Base-by-base conservation (phyloP, 1,284 basidiomycete species). In the Chalciporus piperatoides region DNA sequence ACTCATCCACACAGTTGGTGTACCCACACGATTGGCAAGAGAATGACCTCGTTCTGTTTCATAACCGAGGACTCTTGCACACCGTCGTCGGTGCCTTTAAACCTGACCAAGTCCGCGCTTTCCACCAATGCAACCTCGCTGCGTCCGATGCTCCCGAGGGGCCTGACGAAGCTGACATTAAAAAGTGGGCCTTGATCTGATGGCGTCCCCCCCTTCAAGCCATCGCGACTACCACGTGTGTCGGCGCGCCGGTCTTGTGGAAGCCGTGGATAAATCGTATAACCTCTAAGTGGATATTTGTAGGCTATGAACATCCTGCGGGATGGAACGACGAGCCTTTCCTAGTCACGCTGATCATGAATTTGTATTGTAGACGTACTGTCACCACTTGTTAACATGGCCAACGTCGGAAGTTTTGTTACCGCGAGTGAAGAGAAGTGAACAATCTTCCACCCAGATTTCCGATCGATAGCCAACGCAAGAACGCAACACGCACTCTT, bases 51-150 rank as follows among this genome's bases (percentile, higher is more conserved):
- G 79, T 84, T 9, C 59, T 89, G n/a, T 84, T 83, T 71, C 79
- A 84, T 58, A 85, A 85, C 62, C 79, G 84, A 14, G 86, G 86
- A 19, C 66, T 88, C 6, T 65, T 88, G 42, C 86, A 89, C 61
- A 75, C 76, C 6, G 86, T 88, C 49, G 82, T 86, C 4, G 86
- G 86, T 24, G 78, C 82, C 6, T 84, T 88, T 60, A 70, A 61
- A 52, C 70, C 69, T 19, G 79, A 85, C 48, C 79, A 87, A 61
- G 72, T 88, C 41, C 75, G 85, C 38, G 72, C 74, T 39, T 82
- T 84, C 67, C 80, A 82, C 56, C 80, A 82, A 63, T 86, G 82
- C 68, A 84, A 84, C 65, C 71, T 85, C 33, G 83, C 82, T n/a
- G 80, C 77, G 5, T 79, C 78, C 45, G 74, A 74, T 50, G 75